Evolutionary conservation across 2,329 filamentous ascomycete genomes (phyloP).

Genomic region (Alternaria ventricosa): DNA sequence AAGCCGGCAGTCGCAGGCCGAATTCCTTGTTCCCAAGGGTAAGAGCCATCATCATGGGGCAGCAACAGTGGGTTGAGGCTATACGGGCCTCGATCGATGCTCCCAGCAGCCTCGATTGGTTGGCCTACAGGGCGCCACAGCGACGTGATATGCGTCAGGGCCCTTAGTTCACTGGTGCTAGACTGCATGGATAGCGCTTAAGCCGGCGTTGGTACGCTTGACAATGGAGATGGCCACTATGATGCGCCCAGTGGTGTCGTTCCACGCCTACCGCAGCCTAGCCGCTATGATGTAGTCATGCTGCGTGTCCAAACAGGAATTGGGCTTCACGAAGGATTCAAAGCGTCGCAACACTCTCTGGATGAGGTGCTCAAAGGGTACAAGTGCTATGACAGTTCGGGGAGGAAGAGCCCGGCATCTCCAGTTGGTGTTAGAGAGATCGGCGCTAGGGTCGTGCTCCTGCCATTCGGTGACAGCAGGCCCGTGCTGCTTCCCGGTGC

Average conservation of each 20-base stretch:
- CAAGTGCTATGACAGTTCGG: neutral
- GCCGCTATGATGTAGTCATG: constrained; percentile 11
- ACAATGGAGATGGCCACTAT: constrained; percentile 18
- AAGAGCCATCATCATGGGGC: constrained; percentile 3
- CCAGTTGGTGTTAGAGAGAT: constrained; percentile 9
- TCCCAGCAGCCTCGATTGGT: constrained; percentile 6
- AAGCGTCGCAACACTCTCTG: neutral
- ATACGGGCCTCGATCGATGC: constrained; percentile 11
- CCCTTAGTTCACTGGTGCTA: constrained; percentile 2
- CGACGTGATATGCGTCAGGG: constrained; percentile 23
- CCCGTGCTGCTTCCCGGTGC: constrained; percentile 10
- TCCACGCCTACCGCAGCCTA: constrained; percentile 10
- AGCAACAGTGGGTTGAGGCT: constrained; percentile 5
- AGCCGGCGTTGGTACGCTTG: constrained; percentile 19
- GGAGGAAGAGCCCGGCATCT: neutral
- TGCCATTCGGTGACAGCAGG: neutral
- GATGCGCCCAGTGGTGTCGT: constrained; percentile 7
- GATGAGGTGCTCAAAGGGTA: neutral
- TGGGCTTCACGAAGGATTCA: neutral
- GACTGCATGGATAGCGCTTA: constrained; percentile 18
- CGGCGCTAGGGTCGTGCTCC: constrained; percentile 22
- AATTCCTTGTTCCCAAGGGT: neutral
- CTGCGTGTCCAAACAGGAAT: constrained; percentile 10
- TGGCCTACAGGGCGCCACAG: neutral
- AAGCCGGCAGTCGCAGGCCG: neutral